A percentile compares a stretch with the other conserved stretches of the same genome.
Evolutionary conservation across 768 basidiomycete species (phyloP).

Genomic region (Butyriboletus loyo): DNA sequence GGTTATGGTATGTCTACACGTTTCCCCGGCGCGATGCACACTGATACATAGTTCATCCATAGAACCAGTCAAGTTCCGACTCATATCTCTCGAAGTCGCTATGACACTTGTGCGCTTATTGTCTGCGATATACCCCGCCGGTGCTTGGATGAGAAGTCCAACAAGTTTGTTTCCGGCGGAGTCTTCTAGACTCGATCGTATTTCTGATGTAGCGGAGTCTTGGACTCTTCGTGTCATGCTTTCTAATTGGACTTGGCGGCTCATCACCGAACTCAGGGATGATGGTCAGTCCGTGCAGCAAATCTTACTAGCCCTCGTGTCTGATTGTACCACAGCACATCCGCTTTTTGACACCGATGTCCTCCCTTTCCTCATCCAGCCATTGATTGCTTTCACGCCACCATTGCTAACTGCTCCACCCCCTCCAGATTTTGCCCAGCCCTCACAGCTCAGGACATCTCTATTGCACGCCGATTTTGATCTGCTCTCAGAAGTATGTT

Average conservation of each 20-base stretch:
- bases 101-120: slow-evolving; percentile 67
- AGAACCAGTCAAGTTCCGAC: slow-evolving; percentile 70
- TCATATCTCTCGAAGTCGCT: slow-evolving; percentile 68
- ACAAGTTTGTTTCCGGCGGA: slow-evolving; percentile 24
- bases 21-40: not conserved
- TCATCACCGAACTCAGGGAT: slow-evolving; percentile 69
- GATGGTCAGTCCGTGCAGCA: slow-evolving; percentile 47
- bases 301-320: not conserved
- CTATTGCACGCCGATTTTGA: slow-evolving; percentile 69
- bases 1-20: slow-evolving; percentile 59
- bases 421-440: slow-evolving; percentile 37
- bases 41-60: slow-evolving; percentile 4
- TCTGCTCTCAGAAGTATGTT: slow-evolving; percentile 69
- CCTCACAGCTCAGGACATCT: slow-evolving; percentile 39
- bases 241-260: slow-evolving; percentile 76
- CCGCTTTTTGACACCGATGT: slow-evolving; percentile 61
- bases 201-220: slow-evolving; percentile 42
- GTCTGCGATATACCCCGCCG: slow-evolving; percentile 68
- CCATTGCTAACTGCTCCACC: slow-evolving; percentile 42
- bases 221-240: slow-evolving; percentile 67
- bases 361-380: slow-evolving; percentile 58
- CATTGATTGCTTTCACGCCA: slow-evolving; percentile 59
- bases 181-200: slow-evolving; percentile 9
- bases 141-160: slow-evolving; percentile 51
- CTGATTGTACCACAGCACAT: slow-evolving; percentile 37